Conservation (phyloP, 2,329 filamentous ascomycete species). For the Neoarthrinium moseri region DNA sequence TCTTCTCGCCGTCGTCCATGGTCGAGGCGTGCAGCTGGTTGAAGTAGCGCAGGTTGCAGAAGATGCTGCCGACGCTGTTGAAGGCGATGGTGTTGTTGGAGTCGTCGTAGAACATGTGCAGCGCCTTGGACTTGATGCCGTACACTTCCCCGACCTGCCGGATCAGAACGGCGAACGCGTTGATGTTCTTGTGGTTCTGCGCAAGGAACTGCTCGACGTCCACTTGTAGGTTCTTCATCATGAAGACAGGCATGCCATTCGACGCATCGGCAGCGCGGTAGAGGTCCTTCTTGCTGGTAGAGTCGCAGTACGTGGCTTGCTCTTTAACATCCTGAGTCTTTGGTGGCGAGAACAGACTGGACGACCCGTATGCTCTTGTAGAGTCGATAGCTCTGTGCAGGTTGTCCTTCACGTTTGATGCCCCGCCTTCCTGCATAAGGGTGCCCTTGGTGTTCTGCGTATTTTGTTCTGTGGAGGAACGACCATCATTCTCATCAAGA, state of each 20-base stretch:
- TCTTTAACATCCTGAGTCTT: constrained; percentile 74
- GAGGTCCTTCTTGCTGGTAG: constrained; percentile 71
- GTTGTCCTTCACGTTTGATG: constrained; percentile 36
- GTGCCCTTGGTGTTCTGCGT: constrained; percentile 33
- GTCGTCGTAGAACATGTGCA: constrained; percentile 89
- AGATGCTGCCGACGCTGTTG: constrained; percentile 82
- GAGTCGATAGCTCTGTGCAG: constrained; percentile 76
- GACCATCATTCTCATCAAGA: not conserved
- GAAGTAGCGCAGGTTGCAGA: constrained; percentile 92
- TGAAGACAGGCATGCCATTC: constrained; percentile 72
- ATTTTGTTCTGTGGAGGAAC: not conserved
- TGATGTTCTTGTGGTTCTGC: constrained; percentile 60
- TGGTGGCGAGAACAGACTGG: constrained; percentile 70
- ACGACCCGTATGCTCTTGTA: constrained; percentile 73
- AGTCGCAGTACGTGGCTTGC: constrained; percentile 83
- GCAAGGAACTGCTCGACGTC: constrained; percentile 58
- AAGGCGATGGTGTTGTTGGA: constrained; percentile 84
- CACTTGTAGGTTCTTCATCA: constrained; percentile 53
- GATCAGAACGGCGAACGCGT: constrained; percentile 68
- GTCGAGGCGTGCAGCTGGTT: constrained; percentile 68
- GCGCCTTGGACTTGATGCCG: constrained; percentile 60
- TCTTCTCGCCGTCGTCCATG: constrained; percentile 43
- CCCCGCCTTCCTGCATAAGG: constrained; percentile 51
- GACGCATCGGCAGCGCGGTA: constrained; percentile 67
- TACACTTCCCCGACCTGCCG: constrained; percentile 72